phyloP scores from a whole-genome alignment of 106 monocot genomes.

The Dendrobium catenatum region DNA sequence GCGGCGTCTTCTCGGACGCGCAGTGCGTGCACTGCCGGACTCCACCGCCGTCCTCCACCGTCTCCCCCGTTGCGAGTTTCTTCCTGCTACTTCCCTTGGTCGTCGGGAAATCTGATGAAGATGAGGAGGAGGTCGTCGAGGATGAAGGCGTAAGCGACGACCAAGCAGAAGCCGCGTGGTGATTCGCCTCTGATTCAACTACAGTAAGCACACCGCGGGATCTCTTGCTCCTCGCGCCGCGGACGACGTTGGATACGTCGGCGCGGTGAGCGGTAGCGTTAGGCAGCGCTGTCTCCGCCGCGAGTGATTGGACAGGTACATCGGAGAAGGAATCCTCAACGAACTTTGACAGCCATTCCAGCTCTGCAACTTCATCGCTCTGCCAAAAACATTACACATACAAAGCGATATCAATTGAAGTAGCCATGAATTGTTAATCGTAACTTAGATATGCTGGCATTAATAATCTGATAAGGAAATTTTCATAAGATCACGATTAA shows the following conservation, averaged over 20 bases:
- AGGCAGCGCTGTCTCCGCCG: background rate
- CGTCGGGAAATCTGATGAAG: slow-evolving; percentile 52
- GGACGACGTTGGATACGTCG: slow-evolving; percentile 15
- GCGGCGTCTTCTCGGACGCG: slow-evolving; percentile 91
- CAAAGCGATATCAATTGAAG: background rate
- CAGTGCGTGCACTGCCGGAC: slow-evolving; percentile 80
- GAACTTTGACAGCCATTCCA: slow-evolving; percentile 94
- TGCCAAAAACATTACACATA: slow-evolving; percentile 12
- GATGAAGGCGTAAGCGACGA: slow-evolving; percentile 23
- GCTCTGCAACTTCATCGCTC: slow-evolving; percentile 88
- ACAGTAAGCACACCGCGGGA: slow-evolving; percentile 16
- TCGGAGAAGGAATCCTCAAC: slow-evolving; percentile 86
- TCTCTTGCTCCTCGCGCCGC: slow-evolving; percentile 67
- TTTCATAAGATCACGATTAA: no score
- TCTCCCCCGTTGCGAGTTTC: slow-evolving; percentile 21
- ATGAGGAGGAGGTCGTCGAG: slow-evolving; percentile 52
- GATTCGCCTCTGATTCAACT: slow-evolving; percentile 10
- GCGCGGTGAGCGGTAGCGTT: background rate
- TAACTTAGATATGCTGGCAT: no score
- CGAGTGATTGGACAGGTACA: slow-evolving; percentile 14
- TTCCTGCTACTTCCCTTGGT: slow-evolving; percentile 8
- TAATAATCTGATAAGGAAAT: no score
- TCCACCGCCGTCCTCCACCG: slow-evolving; percentile 20
- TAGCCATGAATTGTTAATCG: no score
- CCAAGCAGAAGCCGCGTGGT: slow-evolving; percentile 3